Base-by-base conservation (phyloP, 2,329 filamentous ascomycete species). In the Talaromyces pinophilus region DNA sequence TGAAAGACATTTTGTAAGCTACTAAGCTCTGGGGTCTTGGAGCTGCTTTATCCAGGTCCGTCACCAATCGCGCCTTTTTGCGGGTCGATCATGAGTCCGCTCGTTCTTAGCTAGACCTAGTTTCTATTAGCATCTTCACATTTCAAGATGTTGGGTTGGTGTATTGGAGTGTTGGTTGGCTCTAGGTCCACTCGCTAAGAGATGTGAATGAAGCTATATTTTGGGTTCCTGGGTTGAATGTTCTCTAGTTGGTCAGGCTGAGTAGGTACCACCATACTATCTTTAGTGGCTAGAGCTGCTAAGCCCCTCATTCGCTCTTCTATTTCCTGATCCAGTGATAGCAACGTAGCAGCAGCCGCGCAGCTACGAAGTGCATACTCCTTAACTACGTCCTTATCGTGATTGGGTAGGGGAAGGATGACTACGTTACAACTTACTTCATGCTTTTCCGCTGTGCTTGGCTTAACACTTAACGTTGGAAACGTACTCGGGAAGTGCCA, bases 1-100 rank as follows among this genome's bases (percentile, higher is more conserved):
- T 22, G 33, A n/a, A 22, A 25, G 11, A 38, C 33, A 38, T 38
- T 38, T 22, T 57, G 33, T 35, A 15, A 10, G 30, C 5, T 25
- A 30, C 5, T 30, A 30, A 38, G 33, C 30, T 57, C 52, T 57
- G 30, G 30, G 25, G 46, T 1, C 11, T 50, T 50, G 19, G 22
- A 52, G 48, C 15, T 30, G 25, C 48, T 28, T 55, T 35, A 55
- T 17, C 28, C 1, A 11, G 3, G 25, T 19, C 3, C 17, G 38
- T 57, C 30, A 22, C 54, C 54, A 57, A 57, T 57, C 35, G n/a
- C 54, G 15, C n/a, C 54, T n/a, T 38, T 38, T 38, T 57, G 30
- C 19, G 17, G n/a, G 52, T 35, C 17, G 52, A 55, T 35, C 52
- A 55, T 30, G 50, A 30, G 28, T 30, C 10, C 3, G 17, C 30